Conservation (phyloP, 2,329 filamentous ascomycete species). For the Setomelanomma holmii region DNA sequence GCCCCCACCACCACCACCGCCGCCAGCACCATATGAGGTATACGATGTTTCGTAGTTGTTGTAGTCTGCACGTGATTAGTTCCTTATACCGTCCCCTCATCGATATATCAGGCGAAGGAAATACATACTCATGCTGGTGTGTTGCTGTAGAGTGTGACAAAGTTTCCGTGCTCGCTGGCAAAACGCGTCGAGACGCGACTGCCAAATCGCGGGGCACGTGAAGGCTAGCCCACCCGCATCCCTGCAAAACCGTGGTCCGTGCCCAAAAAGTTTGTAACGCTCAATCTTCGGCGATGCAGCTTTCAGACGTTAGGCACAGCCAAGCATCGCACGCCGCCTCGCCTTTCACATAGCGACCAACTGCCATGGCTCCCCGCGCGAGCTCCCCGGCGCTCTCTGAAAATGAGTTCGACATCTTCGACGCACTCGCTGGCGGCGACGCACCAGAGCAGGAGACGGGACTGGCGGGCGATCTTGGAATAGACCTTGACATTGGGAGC, state of each 20-base stretch:
- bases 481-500: slow-evolving; percentile 53
- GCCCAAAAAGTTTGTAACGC: slow-evolving; percentile 30
- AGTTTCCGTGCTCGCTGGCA: slow-evolving; percentile 2
- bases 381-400: slow-evolving; percentile 86
- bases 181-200: slow-evolving; percentile 43
- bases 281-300: slow-evolving; percentile 2
- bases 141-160: slow-evolving; percentile 13
- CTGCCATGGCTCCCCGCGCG: slow-evolving; percentile 73
- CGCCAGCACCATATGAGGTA: slow-evolving; percentile 64
- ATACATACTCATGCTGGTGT: slow-evolving; percentile 29
- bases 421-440: slow-evolving; percentile 72
- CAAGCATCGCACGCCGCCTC: slow-evolving; percentile 16
- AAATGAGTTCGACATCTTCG: slow-evolving; percentile 88
- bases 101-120: no score
- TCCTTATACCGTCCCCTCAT: no score
- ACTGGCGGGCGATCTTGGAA: slow-evolving; percentile 44
- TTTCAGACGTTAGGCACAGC: slow-evolving; percentile 9
- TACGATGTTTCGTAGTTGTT: slow-evolving; percentile 56
- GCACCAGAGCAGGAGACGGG: slow-evolving; percentile 52
- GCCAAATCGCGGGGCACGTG: slow-evolving; percentile 29
- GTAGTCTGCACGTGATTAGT: slow-evolving; percentile 29
- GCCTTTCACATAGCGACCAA: slow-evolving; percentile 2
- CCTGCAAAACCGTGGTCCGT: slow-evolving; percentile 33
- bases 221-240: slow-evolving; percentile 9
- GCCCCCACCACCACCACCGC: slow-evolving; percentile 64